Base-by-base conservation (phyloP, 176 grass and related monocot species). In the Tillandsia leiboldiana region DNA sequence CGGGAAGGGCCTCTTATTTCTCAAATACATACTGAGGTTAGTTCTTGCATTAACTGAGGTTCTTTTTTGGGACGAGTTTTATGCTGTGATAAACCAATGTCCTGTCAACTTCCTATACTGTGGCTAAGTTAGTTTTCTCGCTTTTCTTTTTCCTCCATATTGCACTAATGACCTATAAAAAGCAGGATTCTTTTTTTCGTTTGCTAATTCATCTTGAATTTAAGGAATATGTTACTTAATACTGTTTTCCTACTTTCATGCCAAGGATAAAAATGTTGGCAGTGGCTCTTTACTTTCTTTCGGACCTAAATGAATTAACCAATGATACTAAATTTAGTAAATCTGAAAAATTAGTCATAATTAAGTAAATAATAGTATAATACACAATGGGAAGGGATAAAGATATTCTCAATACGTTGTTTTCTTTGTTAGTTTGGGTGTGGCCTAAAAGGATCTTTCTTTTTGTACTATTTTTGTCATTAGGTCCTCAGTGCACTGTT, bases 1-100 rank as follows among this genome's bases (percentile, higher is more conserved):
- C 82, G 70, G 65, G 87, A 93, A 71, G 94, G 94, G 12, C 82
- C 89, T 66, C 87, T 99, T 73, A 77, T 90, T 71, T 84, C 77
- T 83, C 94, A 88, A 81, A 99, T 99, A 83, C 94, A 99, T 75
- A 90, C 72, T 24, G 94, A 99, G 85, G 94, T 97, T 48, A 0
- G 67, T 59, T 59, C 14, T 22, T 59, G 54, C 54, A 59, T 59
- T 59, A 9, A 18, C 54, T 42, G 33, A 22, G 12, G 54, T 20
- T 14, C 54, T 59, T 22, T 59, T 17, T 59, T 14, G 33, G 33
- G 33, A 7, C 4, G 5, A 42, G 33, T 42, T 18, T 59, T 17
- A 18, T 59, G 20, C 14, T 9, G 22, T 9, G n/a, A 59, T 22
- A 14, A 17, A 8, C 5, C 54, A 59, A 17, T 59, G 14, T 9